Evolutionary conservation across 208 protist genomes (phyloP), one percentile per base, ranked within the genome.

Genomic region (Angomonas desouzai): DNA sequence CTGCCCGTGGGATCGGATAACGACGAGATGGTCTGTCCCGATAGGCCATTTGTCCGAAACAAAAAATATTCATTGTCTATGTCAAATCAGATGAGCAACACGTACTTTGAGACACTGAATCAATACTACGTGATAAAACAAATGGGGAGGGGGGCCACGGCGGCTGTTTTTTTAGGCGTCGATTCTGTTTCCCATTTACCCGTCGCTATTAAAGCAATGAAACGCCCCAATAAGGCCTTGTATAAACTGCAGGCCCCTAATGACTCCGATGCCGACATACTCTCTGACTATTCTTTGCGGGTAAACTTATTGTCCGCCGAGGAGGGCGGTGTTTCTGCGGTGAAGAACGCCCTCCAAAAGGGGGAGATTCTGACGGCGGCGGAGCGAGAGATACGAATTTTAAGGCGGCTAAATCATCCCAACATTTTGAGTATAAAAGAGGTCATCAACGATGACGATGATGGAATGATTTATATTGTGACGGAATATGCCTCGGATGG

Each of bases 391-490:
- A 96, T 98, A 56, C 84, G 87, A 7, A 91, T 99, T 30, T 73
- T 98, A 81, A 96, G 97, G 27, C 96, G 97, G 34, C 66, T 98
- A 40, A 61, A 84, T 28, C 96, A 99, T 71, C 68, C 66, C 0
- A 91, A 98, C 72, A 83, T 98, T 23, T 79, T 98, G 2, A 49
- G 66, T 33, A 74, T 98, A 33, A 76, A 82, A 34, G 96, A 98
- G 69, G 94, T 98, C 7, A 98, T 98, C 47, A 94, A 99, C 63
- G 96, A 98, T 70, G 91, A 92, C 22, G 64, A 80, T 2, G 74
- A 91, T 27, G 85, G 92, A 34, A 77, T 79, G 51, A 55, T 96
- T 34, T 91, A 94, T 49, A 56, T 96, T 10, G 78, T 90, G 27
- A 70, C 86, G 72, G 65, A 68, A 6, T 84, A 81, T 71, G 72